Percentiles rank a stretch among this genome's conserved stretches.
phyloP scores from a whole-genome alignment of 2,329 filamentous ascomycete species.

The Xylaria sp. region DNA sequence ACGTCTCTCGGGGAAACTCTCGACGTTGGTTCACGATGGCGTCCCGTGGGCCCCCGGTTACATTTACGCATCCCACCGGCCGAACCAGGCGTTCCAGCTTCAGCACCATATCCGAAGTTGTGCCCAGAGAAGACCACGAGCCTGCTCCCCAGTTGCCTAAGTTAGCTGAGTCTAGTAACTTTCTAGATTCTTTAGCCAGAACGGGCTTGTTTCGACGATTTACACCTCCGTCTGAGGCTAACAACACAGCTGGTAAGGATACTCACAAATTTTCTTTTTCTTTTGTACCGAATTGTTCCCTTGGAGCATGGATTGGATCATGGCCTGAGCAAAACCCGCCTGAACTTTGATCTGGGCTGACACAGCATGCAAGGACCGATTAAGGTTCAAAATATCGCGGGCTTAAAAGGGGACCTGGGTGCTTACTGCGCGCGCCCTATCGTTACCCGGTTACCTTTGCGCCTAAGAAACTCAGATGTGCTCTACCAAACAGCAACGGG shows the following conservation, averaged over 20 bases:
- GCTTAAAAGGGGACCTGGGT: slow-evolving; percentile 1
- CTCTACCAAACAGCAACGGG: slow-evolving; percentile 2
- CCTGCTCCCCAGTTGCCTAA: slow-evolving; percentile 40
- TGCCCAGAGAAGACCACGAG: slow-evolving; percentile 20
- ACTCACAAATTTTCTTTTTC: background rate
- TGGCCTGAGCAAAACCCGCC: background rate
- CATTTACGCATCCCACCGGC: slow-evolving; percentile 10
- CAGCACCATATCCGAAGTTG: slow-evolving; percentile 29
- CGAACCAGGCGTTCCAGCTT: slow-evolving; percentile 36
- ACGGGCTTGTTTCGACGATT: slow-evolving; percentile 34
- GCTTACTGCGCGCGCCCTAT: slow-evolving; percentile 3
- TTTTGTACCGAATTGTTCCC: background rate
- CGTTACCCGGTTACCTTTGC: slow-evolving; percentile 21
- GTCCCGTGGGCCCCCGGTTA: slow-evolving; percentile 18
- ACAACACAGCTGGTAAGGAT: slow-evolving; percentile 28
- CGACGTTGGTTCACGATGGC: slow-evolving; percentile 27
- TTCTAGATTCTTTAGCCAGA: slow-evolving; percentile 31
- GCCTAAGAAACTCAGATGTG: slow-evolving; percentile 17
- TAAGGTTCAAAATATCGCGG: slow-evolving; percentile 29
- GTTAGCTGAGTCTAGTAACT: slow-evolving; percentile 36
- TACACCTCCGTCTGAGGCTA: slow-evolving; percentile 20
- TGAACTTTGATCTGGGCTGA: slow-evolving; percentile 25
- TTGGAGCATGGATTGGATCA: no score
- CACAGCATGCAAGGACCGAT: slow-evolving; percentile 13
- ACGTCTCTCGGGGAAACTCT: slow-evolving; percentile 9